These are phyloP conservation scores for Globisporangium irregulare DNA, from an alignment of 352 stramenopile species.

Conservation along the genomic window DNA sequence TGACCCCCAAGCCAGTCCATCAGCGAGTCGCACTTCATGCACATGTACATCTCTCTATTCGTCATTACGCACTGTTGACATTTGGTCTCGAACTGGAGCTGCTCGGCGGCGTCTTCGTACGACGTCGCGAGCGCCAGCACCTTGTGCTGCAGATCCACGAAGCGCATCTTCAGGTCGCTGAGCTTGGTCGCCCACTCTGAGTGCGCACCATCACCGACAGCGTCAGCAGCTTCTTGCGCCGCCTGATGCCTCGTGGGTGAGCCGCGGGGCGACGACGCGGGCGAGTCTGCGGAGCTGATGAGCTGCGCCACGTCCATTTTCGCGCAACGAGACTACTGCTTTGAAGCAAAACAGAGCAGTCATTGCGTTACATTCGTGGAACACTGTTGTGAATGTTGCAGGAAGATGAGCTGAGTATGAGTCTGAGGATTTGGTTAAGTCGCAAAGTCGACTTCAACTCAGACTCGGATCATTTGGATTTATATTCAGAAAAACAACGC, in stretches of 20 bases:
- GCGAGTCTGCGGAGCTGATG: slow-evolving; percentile 9
- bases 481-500: no score
- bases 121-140: slow-evolving; percentile 28
- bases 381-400: not conserved
- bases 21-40: not conserved
- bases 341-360: not conserved
- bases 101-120: slow-evolving; percentile 32
- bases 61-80: slow-evolving; percentile 32
- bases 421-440: no score
- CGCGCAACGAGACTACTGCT: not conserved
- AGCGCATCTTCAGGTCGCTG: slow-evolving; percentile 26
- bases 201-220: not conserved
- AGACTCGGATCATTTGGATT: no score
- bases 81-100: slow-evolving; percentile 36
- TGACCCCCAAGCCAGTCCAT: no score
- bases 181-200: not conserved
- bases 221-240: not conserved
- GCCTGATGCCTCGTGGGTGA: not conserved
- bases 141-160: slow-evolving; percentile 36
- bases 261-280: not conserved
- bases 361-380: not conserved
- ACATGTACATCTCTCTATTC: not conserved
- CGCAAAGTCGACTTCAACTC: no score
- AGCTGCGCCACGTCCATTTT: slow-evolving; percentile 18
- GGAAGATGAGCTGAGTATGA: not conserved